A percentile compares a stretch with the other conserved stretches of the same genome.
phyloP scores from a whole-genome alignment of 176 grass and related monocot genomes.

The Cenchrus purpureus region DNA sequence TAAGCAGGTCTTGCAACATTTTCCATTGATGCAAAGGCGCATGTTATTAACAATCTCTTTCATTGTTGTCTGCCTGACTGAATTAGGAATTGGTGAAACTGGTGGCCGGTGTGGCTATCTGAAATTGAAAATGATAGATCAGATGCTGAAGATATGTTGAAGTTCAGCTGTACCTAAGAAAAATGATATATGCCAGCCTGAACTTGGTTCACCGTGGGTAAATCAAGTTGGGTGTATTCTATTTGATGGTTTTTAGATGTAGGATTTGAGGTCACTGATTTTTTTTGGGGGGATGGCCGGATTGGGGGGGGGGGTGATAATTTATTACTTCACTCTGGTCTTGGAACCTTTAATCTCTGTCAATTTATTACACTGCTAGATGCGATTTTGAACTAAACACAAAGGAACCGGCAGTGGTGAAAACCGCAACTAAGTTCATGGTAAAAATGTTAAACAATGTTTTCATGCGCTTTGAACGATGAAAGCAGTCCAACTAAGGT shows the following conservation, averaged over 20 bases:
- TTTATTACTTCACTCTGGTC: background rate
- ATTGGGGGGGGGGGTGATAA: background rate
- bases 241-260: conserved; percentile 1
- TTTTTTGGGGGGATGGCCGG: too few species aligned
- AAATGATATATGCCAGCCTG: background rate
- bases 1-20: background rate
- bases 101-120: background rate
- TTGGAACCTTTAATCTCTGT: background rate
- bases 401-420: background rate
- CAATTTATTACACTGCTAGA: background rate
- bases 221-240: background rate
- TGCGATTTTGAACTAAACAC: background rate
- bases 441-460: background rate
- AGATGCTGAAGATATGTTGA: background rate
- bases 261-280: conserved; percentile 5
- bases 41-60: background rate
- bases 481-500: background rate
- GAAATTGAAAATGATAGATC: background rate
- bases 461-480: background rate
- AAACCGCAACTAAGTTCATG: background rate
- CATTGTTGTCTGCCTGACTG: background rate
- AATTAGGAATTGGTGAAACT: background rate
- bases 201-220: background rate
- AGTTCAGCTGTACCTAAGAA: background rate
- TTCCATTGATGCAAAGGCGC: background rate